These are phyloP conservation scores for Datisca glomerata DNA, from an alignment of 306 rosid genomes.

Conservation along the genomic window DNA sequence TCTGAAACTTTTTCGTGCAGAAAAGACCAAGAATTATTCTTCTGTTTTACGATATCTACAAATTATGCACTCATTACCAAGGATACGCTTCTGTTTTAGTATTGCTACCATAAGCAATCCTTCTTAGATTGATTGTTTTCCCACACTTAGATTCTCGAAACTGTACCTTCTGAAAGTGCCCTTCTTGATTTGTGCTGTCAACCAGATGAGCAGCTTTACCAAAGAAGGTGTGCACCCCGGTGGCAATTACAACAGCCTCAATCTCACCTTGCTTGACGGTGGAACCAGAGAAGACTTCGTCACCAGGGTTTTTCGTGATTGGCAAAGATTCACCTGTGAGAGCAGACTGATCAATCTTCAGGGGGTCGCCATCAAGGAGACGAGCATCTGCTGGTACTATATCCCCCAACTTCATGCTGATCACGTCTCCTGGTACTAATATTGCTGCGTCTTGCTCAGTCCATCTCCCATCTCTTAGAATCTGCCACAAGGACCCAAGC, in stretches of 20 bases:
- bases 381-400: slow-evolving; percentile 86
- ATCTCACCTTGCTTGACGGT: slow-evolving; percentile 90
- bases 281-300: slow-evolving; percentile 84
- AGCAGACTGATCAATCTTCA: too few relatives aligned
- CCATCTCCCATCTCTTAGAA: slow-evolving; percentile 85
- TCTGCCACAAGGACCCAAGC: slow-evolving; percentile 22
- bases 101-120: background rate
- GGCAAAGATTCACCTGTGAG: slow-evolving; percentile 88
- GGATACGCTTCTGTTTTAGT: background rate
- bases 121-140: background rate
- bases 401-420: slow-evolving; percentile 80
- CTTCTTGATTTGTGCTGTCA: slow-evolving; percentile 65
- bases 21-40: too few relatives aligned
- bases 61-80: too few relatives aligned
- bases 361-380: too few relatives aligned
- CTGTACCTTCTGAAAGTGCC: slow-evolving; percentile 93
- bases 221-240: slow-evolving; percentile 89
- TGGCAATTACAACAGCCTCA: slow-evolving; percentile 88
- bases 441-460: slow-evolving; percentile 64
- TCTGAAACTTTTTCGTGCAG: too few relatives aligned
- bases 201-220: slow-evolving; percentile 96
- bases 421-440: too few relatives aligned
- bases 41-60: too few relatives aligned
- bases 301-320: slow-evolving; percentile 33
- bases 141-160: background rate